phyloP scores from a whole-genome alignment of 2,329 filamentous ascomycete species.

The Cordyceps cicadae region DNA sequence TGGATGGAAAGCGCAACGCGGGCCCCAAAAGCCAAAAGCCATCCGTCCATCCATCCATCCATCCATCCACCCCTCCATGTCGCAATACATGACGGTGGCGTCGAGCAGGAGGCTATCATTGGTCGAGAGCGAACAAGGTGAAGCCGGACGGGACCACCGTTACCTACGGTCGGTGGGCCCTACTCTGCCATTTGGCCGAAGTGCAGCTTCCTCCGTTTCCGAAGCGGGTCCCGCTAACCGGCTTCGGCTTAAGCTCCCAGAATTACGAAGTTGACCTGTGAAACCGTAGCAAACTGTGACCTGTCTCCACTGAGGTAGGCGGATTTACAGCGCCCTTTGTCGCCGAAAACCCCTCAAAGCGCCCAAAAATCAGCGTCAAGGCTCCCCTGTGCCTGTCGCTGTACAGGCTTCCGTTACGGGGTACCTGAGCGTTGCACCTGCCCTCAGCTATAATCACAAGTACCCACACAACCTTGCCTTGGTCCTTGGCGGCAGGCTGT shows the following conservation, averaged over 20 bases:
- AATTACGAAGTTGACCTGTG: too few relatives aligned
- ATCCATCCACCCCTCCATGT: not conserved
- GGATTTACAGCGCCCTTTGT: not conserved
- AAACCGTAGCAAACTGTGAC: too few relatives aligned
- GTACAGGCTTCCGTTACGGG: too few relatives aligned
- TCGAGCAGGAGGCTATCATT: not conserved
- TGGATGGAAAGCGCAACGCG: too few relatives aligned
- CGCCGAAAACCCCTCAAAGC: not conserved
- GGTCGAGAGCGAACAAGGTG: not conserved
- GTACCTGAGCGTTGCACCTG: not conserved
- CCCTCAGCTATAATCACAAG: not conserved
- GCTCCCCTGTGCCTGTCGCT: not conserved
- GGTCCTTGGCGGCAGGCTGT: not conserved
- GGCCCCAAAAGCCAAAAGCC: too few relatives aligned
- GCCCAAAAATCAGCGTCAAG: not conserved
- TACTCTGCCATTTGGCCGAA: conserved; percentile 1
- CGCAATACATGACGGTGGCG: conserved; percentile 10
- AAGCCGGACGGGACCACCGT: not conserved
- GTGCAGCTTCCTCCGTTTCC: conserved; percentile 6
- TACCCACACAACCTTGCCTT: not conserved
- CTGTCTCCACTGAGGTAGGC: not conserved
- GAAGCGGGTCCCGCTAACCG: not conserved
- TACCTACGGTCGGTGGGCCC: conserved; percentile 5
- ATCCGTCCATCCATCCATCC: too few relatives aligned
- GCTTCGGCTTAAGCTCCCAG: not conserved